Evolutionary conservation across 495 filamentous ascomycete species (phyloP).

Genomic region (Neurospora terricola): DNA sequence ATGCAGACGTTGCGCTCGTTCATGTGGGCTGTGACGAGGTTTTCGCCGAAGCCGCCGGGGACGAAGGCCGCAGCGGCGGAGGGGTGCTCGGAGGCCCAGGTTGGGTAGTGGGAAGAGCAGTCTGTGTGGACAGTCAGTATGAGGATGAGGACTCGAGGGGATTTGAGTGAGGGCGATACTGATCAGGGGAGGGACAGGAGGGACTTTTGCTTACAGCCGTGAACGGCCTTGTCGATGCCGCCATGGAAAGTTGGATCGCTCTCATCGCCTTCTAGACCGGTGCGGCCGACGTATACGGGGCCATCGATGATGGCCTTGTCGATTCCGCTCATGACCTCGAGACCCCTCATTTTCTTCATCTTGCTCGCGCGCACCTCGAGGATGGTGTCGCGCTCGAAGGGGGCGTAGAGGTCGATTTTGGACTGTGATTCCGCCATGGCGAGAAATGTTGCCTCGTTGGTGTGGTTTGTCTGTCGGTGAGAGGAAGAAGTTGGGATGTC

Average conservation of each 20-base stretch:
- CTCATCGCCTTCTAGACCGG: slow-evolving; percentile 44
- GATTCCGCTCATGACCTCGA: slow-evolving; percentile 39
- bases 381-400: slow-evolving; percentile 34
- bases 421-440: slow-evolving; percentile 12
- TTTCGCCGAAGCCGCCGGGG: slow-evolving; percentile 49
- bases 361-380: slow-evolving; percentile 43
- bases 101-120: slow-evolving; percentile 42
- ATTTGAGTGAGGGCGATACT: too few species aligned
- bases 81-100: slow-evolving; percentile 36
- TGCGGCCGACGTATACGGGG: slow-evolving; percentile 30
- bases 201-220: slow-evolving; percentile 43
- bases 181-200: background rate
- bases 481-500: background rate
- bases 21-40: slow-evolving; percentile 38
- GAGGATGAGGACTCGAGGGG: background rate
- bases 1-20: slow-evolving; percentile 51
- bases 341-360: slow-evolving; percentile 37
- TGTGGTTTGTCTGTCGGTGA: background rate
- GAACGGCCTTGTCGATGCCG: slow-evolving; percentile 45
- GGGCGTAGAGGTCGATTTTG: slow-evolving; percentile 28
- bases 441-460: background rate
- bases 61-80: slow-evolving; percentile 31
- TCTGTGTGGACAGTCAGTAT: slow-evolving; percentile 17
- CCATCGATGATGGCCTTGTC: slow-evolving; percentile 34
- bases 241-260: slow-evolving; percentile 47